A percentile compares a stretch with the other conserved stretches of the same genome.
Evolutionary conservation across 108 stramenopile genomes (phyloP).

Genomic region (Cyclotella cryptica): DNA sequence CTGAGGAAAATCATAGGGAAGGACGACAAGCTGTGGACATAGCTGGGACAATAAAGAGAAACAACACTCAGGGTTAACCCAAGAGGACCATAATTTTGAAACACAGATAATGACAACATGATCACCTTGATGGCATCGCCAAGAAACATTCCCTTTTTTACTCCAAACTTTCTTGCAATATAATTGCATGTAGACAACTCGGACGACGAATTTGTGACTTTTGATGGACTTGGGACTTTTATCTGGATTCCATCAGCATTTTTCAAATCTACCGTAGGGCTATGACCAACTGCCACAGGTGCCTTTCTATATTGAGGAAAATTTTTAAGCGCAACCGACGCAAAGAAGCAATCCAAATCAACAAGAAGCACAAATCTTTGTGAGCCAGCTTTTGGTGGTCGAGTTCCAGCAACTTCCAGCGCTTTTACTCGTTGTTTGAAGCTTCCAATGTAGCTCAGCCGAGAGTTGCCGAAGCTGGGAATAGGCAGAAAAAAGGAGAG

Average conservation of each 20-base stretch:
- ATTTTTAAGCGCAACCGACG: constrained; percentile 81
- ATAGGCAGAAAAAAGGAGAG: not conserved
- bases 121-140: constrained; percentile 70
- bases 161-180: constrained; percentile 86
- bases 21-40: constrained; percentile 88
- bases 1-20: constrained; percentile 91
- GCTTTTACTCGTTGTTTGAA: constrained; percentile 66
- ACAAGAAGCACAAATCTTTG: constrained; percentile 88
- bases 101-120: too few relatives aligned
- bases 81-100: not conserved
- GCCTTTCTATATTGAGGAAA: constrained; percentile 80
- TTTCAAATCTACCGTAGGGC: constrained; percentile 40
- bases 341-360: constrained; percentile 98
- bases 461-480: constrained; percentile 58
- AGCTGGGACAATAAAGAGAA: constrained; percentile 39
- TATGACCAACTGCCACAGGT: constrained; percentile 92
- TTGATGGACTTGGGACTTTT: constrained; percentile 17
- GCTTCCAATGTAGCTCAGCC: constrained; percentile 85
- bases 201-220: constrained; percentile 66
- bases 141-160: constrained; percentile 94
- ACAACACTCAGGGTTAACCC: not conserved
- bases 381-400: constrained; percentile 31
- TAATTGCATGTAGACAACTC: constrained; percentile 97
- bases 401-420: not conserved
- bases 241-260: constrained; percentile 7